Evolutionary conservation across 768 basidiomycete genomes (phyloP).

Genomic region (Ephemerocybe angulata): DNA sequence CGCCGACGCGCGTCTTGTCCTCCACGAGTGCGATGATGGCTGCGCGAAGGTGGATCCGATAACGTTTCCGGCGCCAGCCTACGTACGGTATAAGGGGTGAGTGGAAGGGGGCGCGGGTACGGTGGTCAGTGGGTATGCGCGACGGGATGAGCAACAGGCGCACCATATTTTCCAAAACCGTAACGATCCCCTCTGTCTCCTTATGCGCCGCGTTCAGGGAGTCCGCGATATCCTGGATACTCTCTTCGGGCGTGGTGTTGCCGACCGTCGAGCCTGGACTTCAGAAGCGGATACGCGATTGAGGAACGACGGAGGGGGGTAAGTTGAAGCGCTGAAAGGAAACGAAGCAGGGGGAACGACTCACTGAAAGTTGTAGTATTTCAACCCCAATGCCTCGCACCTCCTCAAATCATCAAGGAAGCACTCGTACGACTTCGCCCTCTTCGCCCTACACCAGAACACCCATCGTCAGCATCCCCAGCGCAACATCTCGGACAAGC

Average conservation of each 20-base stretch:
- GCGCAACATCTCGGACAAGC: too few relatives aligned
- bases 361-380: constrained; percentile 83
- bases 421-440: constrained; percentile 70
- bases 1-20: constrained; percentile 72
- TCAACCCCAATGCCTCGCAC: constrained; percentile 72
- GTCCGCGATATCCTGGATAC: constrained; percentile 61
- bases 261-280: constrained; percentile 85
- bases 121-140: neutral
- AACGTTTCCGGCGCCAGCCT: constrained; percentile 83
- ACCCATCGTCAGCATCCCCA: too few relatives aligned
- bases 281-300: neutral
- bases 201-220: constrained; percentile 72
- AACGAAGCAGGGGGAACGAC: constrained; percentile 22
- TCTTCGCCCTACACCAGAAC: constrained; percentile 57
- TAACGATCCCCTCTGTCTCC: constrained; percentile 52
- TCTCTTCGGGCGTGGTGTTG: constrained; percentile 53
- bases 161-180: constrained; percentile 78
- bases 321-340: neutral
- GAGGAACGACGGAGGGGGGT: neutral
- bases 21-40: constrained; percentile 62
- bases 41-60: constrained; percentile 66
- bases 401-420: constrained; percentile 80
- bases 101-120: neutral
- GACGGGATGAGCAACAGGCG: constrained; percentile 1
- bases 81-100: neutral